phyloP scores from a whole-genome alignment of 1,284 basidiomycete species.

The Fomes fomentarius region DNA sequence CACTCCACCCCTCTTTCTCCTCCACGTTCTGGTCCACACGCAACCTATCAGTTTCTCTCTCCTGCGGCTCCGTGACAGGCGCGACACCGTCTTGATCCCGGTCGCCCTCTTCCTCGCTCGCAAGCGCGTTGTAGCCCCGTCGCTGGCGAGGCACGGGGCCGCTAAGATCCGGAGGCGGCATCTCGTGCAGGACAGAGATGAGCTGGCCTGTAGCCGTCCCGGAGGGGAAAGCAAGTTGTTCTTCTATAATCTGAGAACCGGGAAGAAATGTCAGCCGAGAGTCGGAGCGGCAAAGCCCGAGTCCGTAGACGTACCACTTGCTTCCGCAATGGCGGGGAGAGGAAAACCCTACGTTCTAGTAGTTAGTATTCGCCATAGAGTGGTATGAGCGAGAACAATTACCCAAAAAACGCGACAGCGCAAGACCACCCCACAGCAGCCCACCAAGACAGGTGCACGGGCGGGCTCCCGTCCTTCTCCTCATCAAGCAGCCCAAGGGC shows the following conservation, averaged over 20 bases:
- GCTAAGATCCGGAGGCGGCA: slow-evolving; percentile 71
- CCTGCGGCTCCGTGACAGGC: slow-evolving; percentile 9
- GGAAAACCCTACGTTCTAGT: slow-evolving; percentile 70
- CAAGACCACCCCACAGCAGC: slow-evolving; percentile 83
- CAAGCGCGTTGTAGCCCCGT: slow-evolving; percentile 54
- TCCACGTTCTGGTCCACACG: slow-evolving; percentile 9
- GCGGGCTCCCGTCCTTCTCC: slow-evolving; percentile 75
- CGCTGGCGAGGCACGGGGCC: slow-evolving; percentile 56
- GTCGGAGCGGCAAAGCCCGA: too few species aligned
- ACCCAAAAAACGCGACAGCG: slow-evolving; percentile 93
- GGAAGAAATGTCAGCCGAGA: not conserved
- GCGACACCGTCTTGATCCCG: slow-evolving; percentile 34
- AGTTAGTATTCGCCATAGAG: not conserved
- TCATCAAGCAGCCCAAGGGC: slow-evolving; percentile 81
- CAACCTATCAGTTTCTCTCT: slow-evolving; percentile 22
- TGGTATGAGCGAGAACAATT: slow-evolving; percentile 17
- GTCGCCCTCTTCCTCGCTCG: slow-evolving; percentile 39
- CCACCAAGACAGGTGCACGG: slow-evolving; percentile 75
- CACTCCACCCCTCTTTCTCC: slow-evolving; percentile 65
- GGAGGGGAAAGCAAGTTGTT: slow-evolving; percentile 91
- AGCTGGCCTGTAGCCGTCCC: slow-evolving; percentile 98
- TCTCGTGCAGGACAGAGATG: slow-evolving; percentile 87
- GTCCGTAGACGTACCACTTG: slow-evolving; percentile 74
- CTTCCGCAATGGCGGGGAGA: slow-evolving; percentile 90
- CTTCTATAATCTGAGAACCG: slow-evolving; percentile 78